Evolutionary conservation across 768 basidiomycete species (phyloP), one percentile per base, ranked within the genome.

Genomic region (Leccinum obscurum): DNA sequence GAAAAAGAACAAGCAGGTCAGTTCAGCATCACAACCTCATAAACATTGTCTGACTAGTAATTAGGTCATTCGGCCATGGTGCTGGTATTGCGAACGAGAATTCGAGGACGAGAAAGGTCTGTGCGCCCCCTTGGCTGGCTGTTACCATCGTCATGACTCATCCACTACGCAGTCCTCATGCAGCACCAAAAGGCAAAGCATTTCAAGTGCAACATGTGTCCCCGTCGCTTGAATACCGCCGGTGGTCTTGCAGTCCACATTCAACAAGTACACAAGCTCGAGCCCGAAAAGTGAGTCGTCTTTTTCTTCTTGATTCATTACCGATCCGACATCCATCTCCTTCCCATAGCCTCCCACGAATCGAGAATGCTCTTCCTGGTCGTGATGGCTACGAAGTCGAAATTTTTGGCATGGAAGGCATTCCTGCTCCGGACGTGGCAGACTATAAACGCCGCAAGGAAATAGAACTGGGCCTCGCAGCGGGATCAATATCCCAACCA

Each of bases 181-280:
- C 95, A 97, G 76, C 96, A 99, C 76, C 96, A 99, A 72, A 98
- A 98, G 77, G 96, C 97, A 13, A 99, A 99, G 75, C 96, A 98
- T 72, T 99, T 98, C 83, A 97, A 97, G 75, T 98, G 97, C 70
- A 87, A 88, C 61, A 87, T 96, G 83, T 98, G 96, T 72, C 96
- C 97, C 20, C 82, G 97, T 61, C 85, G 95, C 65, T 78, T 99
- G 62, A 98, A 99, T 71, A 98, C 96, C 3, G 97, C 97, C 3
- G 97, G 97, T 66, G 97, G 97, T 74, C 80, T 99, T 30, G 95
- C 95, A 7, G 97, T 98, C 3, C 97, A 99, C 72, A 92, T 96
- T 56, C 95, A 98, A 72, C 97, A 99, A 72, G 97, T 99, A 0
- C 97, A 98, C 76, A 99, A 99, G 74, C 87, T 97, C n/a, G 95